These are phyloP conservation scores for Plicaturopsis crispa DNA, from an alignment of 768 basidiomycete species.

Conservation along the genomic window DNA sequence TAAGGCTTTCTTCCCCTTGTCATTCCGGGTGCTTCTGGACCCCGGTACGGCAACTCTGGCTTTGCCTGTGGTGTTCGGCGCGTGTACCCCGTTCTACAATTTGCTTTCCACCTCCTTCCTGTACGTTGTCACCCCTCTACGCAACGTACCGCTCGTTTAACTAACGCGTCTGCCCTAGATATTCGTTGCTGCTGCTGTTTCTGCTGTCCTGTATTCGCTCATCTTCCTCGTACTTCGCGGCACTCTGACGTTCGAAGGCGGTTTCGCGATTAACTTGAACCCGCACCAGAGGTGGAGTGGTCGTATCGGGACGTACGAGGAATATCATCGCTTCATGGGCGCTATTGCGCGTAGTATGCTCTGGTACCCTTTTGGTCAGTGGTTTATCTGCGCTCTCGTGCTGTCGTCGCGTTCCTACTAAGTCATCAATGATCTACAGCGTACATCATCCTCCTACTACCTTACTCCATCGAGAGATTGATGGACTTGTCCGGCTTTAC, in stretches of 20 bases:
- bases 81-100: conserved; percentile 32
- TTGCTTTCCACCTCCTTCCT: conserved; percentile 55
- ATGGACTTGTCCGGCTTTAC: conserved; percentile 37
- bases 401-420: no score
- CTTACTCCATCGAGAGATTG: conserved; percentile 46
- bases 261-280: conserved; percentile 43
- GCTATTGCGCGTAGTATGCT: conserved; percentile 63
- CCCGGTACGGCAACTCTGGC: conserved; percentile 49
- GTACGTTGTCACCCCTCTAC: conserved; percentile 26
- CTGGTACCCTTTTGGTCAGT: conserved; percentile 37
- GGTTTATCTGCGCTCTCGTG: conserved; percentile 1
- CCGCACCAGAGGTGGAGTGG: conserved; percentile 37
- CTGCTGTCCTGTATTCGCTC: conserved; percentile 49
- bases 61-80: conserved; percentile 45
- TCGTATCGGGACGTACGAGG: conserved; percentile 23
- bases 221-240: conserved; percentile 58
- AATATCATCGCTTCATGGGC: conserved; percentile 54
- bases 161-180: conserved; percentile 30
- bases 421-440: conserved; percentile 30
- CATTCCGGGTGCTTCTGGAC: no score
- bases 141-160: not conserved
- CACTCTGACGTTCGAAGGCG: conserved; percentile 40
- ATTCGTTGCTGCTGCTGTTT: conserved; percentile 47
- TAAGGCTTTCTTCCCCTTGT: no score
- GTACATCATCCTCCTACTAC: conserved; percentile 51